Evolutionary conservation across 768 basidiomycete genomes (phyloP), one percentile per base, ranked within the genome.

Genomic region (Suillus variegatus): DNA sequence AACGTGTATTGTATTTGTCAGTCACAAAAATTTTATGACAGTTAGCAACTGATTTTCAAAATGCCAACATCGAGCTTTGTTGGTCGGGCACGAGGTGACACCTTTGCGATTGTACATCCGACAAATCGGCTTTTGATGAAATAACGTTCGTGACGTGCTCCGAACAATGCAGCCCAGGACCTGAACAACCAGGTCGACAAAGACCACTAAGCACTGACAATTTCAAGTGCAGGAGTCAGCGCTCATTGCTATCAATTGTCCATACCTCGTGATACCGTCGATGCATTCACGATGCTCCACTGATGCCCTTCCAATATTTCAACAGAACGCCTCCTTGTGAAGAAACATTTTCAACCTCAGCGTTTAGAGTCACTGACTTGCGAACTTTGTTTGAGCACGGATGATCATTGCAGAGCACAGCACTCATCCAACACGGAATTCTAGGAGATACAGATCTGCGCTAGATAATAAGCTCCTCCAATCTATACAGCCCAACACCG

Each of bases 401-500:
- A 28, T 4, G 14, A 16, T 16, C 13, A 16, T 18, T 16, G 41
- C 41, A 60, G n/a, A 13, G 22, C 8, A 35, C 32, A 32, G 32
- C 32, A 1, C 32, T 32, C 6, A 20, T 20, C 35, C 20, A 41
- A 36, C 54, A 20, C 20, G 36, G 35, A 35, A 36, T n/a, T 25
- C 9, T 41, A 4, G 25, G 40, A 25, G 41, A 55, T 20, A 62
- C 32, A 51, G 60, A 10, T 16, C 36, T 52, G 10, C 56, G 52
- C 65, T 78, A 90, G 65, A 91, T 74, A 41, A 83, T 77, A 68
- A 94, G 79, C 70, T 92, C 89, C 69, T 93, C 92, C 66, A 93
- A 72, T 75, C 86, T 55, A 20, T 55, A 55, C 35, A 55, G 54
- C 54, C 54, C 54, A 13, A 55, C 35, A 20, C 54, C 54, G 35